phyloP scores from a whole-genome alignment of 306 rosid species.

The Medicago ruthenica region DNA sequence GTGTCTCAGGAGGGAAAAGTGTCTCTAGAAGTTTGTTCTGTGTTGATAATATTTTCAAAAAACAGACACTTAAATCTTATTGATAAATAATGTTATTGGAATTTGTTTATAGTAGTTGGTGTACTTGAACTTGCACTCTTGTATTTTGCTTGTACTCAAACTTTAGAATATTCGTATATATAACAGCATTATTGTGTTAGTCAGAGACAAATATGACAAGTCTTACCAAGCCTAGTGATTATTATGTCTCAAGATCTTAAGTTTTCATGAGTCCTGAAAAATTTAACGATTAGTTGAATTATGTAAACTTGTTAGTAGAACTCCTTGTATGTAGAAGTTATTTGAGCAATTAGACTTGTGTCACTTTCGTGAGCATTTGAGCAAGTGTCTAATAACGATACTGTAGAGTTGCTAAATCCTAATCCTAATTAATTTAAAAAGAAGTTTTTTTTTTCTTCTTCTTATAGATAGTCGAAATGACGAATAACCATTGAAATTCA shows the following conservation, averaged over 20 bases:
- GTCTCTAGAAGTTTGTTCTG: background rate
- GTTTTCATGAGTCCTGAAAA: background rate
- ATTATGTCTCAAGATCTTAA: too few species aligned
- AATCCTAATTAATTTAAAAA: too few species aligned
- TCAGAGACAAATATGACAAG: background rate
- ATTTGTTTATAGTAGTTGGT: background rate
- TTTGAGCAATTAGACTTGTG: background rate
- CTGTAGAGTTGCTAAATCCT: too few species aligned
- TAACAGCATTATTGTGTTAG: background rate
- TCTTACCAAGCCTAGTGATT: too few species aligned
- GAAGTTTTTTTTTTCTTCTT: too few species aligned
- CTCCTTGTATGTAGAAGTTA: background rate
- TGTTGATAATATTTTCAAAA: background rate
- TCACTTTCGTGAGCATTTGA: too few species aligned
- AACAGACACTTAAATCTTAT: conserved; percentile 4
- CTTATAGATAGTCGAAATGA: too few species aligned
- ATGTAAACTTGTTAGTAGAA: background rate
- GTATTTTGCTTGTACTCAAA: background rate
- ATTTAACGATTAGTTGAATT: background rate
- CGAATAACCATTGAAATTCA: too few species aligned
- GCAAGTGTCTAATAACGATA: too few species aligned
- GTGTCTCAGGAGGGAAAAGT: background rate
- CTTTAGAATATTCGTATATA: conserved; percentile 1
- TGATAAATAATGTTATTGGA: background rate
- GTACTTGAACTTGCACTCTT: background rate